These are phyloP conservation scores for Heterococcus sp. DNA, from an alignment of 108 stramenopile species.

Conservation along the genomic window DNA sequence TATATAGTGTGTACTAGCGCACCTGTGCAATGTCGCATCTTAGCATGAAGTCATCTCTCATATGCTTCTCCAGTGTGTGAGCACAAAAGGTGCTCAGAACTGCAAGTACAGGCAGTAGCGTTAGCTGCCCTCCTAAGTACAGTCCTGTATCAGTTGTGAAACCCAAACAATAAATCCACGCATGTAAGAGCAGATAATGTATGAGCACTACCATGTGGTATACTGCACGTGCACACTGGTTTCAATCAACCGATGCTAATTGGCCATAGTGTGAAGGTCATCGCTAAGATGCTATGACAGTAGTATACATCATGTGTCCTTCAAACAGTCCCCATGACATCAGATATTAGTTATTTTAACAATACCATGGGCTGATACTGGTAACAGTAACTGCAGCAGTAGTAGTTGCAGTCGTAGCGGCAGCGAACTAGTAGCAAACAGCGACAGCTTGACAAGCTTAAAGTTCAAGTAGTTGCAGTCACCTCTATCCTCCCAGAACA, in stretches of 20 bases:
- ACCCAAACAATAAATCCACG: not conserved
- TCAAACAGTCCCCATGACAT: not conserved
- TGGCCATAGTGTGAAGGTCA: too few relatives aligned
- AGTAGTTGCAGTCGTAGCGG: too few relatives aligned
- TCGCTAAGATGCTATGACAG: too few relatives aligned
- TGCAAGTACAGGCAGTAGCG: not conserved
- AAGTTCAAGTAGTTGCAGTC: not conserved
- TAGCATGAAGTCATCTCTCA: not conserved
- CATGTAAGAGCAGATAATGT: not conserved
- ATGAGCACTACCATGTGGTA: not conserved
- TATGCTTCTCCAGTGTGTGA: not conserved
- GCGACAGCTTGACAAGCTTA: not conserved
- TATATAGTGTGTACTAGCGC: too few relatives aligned
- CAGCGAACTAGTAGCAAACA: not conserved
- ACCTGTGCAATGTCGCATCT: not conserved
- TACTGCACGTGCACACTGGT: not conserved
- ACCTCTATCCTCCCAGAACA: not conserved
- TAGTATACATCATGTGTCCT: too few relatives aligned
- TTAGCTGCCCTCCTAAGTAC: not conserved
- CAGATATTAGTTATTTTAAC: not conserved
- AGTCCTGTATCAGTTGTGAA: not conserved
- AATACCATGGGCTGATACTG: not conserved
- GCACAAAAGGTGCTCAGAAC: not conserved
- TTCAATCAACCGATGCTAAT: not conserved
- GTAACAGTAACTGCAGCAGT: not conserved